Percentiles rank a stretch among this genome's conserved stretches.
phyloP scores from a whole-genome alignment of 2,329 filamentous ascomycete species.

The Calonectria ilicicola region DNA sequence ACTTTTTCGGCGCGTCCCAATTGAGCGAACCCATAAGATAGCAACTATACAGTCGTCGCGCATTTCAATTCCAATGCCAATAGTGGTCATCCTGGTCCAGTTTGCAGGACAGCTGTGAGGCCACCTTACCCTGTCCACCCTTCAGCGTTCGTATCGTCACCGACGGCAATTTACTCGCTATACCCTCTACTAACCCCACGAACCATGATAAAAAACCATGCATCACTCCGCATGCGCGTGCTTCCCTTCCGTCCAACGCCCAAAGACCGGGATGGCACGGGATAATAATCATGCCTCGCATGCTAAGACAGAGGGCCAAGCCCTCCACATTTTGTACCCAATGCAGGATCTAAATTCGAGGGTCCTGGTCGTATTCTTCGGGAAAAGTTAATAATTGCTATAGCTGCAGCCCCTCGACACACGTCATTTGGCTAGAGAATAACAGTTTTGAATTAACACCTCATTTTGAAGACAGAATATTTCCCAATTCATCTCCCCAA shows the following conservation, averaged over 20 bases:
- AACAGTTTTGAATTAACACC: neutral
- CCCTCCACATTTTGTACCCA: conserved; percentile 10
- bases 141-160: neutral
- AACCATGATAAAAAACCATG: conserved; percentile 24
- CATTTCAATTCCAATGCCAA: neutral
- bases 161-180: neutral
- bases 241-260: conserved; percentile 27
- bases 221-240: conserved; percentile 25
- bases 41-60: neutral
- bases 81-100: neutral
- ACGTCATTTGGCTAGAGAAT: conserved; percentile 29
- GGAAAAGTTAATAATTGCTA: conserved; percentile 11
- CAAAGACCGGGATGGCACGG: conserved; percentile 31
- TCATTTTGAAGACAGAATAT: neutral
- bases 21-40: conserved; percentile 5
- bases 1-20: conserved; percentile 2
- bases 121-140: neutral
- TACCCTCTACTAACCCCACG: neutral
- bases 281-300: conserved; percentile 29
- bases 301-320: neutral
- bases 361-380: conserved; percentile 25
- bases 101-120: neutral
- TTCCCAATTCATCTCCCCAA: neutral
- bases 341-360: conserved; percentile 25
- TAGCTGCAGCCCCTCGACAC: conserved; percentile 15